A percentile compares a stretch with the other conserved stretches of the same genome.
Conservation (phyloP, 352 stramenopile genomes). For the Phytophthora multivora region DNA sequence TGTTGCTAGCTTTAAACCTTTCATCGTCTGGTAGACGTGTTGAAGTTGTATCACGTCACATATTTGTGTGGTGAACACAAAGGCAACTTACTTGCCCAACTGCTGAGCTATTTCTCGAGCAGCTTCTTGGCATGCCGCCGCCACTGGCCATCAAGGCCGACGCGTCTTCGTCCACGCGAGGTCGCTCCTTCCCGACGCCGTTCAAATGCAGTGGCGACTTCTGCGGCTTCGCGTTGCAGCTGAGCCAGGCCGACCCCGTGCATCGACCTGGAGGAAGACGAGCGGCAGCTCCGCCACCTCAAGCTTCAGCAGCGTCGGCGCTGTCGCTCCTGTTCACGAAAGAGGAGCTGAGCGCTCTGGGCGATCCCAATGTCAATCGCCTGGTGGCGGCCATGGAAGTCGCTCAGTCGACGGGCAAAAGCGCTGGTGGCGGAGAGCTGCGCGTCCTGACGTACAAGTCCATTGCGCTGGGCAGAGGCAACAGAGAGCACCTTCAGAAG, state of each 20-base stretch:
- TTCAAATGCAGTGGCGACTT: conserved; percentile 86
- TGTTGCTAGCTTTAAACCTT: too few relatives aligned
- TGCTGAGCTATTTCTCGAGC: neutral
- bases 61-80: too few relatives aligned
- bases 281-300: conserved; percentile 16
- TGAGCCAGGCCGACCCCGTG: conserved; percentile 21
- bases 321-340: conserved; percentile 59
- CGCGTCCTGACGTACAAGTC: conserved; percentile 78
- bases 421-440: conserved; percentile 35
- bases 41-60: too few relatives aligned
- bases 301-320: conserved; percentile 35
- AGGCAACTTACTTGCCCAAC: neutral
- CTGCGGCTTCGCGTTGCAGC: conserved; percentile 56
- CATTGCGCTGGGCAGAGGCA: conserved; percentile 71
- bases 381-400: conserved; percentile 51
- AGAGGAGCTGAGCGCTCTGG: conserved; percentile 45
- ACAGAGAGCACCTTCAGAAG: conserved; percentile 49
- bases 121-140: neutral
- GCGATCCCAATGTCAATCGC: conserved; percentile 40
- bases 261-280: conserved; percentile 13
- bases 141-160: conserved; percentile 12
- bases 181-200: conserved; percentile 55
- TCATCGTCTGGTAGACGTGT: too few relatives aligned
- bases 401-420: conserved; percentile 20
- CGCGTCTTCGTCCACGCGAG: conserved; percentile 8